Evolutionary conservation across 2,329 filamentous ascomycete genomes (phyloP).

Genomic region (Colletotrichum sp.): DNA sequence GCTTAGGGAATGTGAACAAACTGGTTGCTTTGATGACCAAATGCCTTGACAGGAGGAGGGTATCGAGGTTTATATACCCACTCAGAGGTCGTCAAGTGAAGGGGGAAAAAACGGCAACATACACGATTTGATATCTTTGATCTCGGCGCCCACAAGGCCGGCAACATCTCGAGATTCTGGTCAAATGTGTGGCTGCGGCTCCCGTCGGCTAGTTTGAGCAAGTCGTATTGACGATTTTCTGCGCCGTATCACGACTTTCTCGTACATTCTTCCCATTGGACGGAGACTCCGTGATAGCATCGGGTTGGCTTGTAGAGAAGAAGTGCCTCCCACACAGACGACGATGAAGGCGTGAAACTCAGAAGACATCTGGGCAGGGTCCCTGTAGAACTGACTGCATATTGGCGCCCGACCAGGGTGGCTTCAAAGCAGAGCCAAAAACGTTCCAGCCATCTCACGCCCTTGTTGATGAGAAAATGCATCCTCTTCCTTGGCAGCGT

Average conservation of each 20-base stretch:
- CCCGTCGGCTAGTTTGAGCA: not conserved
- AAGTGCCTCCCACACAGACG: not conserved
- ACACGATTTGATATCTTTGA: not conserved
- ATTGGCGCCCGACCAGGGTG: not conserved
- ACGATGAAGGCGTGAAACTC: not conserved
- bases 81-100: not conserved
- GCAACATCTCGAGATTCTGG: not conserved
- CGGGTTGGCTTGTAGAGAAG: not conserved
- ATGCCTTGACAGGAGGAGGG: not conserved
- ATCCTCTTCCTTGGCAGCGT: not conserved
- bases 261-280: not conserved
- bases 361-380: not conserved
- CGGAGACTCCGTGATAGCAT: not conserved
- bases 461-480: not conserved
- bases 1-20: not conserved
- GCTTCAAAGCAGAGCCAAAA: not conserved
- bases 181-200: not conserved
- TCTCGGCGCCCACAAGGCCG: not conserved
- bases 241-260: not conserved
- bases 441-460: not conserved
- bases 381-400: not conserved
- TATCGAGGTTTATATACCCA: not conserved
- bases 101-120: not conserved
- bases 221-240: not conserved
- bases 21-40: not conserved